Conservation (phyloP, 75 land plant genomes). For the Sequoia sempervirens region DNA sequence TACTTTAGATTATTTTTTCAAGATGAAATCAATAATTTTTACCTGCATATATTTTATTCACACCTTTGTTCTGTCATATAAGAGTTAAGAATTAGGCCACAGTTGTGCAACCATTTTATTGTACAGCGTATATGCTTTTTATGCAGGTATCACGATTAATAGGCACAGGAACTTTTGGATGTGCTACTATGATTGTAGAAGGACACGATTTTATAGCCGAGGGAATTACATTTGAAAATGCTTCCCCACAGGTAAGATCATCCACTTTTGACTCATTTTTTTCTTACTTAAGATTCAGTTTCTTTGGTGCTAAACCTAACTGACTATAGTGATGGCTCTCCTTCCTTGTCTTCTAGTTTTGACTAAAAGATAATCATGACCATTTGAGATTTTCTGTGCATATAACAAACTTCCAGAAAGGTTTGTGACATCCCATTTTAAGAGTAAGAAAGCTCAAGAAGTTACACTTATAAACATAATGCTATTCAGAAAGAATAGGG, state of each 20-base stretch:
- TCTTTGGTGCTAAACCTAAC: background rate
- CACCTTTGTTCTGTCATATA: background rate
- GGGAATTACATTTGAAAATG: slow-evolving; percentile 89
- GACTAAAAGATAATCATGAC: background rate
- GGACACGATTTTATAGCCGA: slow-evolving; percentile 95
- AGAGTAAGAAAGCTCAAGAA: background rate
- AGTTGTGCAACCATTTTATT: background rate
- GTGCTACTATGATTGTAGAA: slow-evolving; percentile 83
- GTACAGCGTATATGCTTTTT: background rate
- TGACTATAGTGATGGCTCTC: background rate
- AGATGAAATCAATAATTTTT: background rate
- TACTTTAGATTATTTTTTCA: background rate
- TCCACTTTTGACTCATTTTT: background rate
- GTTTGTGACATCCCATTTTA: background rate
- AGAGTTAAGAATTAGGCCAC: background rate
- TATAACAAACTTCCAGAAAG: background rate
- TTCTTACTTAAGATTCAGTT: background rate
- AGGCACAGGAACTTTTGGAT: slow-evolving; percentile 94
- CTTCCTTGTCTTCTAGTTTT: background rate
- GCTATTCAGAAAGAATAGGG: background rate
- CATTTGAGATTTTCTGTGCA: background rate
- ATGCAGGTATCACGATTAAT: slow-evolving; percentile 64
- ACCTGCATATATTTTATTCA: background rate
- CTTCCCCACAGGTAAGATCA: slow-evolving; percentile 62
- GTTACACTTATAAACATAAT: background rate